phyloP scores from a whole-genome alignment of 1,284 basidiomycete genomes.

The Leccinum solheimii region DNA sequence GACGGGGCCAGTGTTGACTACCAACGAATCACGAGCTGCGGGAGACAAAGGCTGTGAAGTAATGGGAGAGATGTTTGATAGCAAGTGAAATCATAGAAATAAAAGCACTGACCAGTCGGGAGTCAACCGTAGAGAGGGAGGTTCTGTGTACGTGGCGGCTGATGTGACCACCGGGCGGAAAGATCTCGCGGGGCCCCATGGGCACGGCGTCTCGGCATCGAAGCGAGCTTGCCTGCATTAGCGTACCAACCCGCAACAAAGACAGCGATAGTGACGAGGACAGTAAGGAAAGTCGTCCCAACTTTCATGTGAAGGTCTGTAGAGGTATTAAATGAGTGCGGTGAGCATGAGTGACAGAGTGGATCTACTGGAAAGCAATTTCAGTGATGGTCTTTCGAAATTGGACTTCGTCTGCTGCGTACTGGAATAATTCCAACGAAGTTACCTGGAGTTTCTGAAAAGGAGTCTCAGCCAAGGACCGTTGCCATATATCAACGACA shows the following conservation, averaged over 20 bases:
- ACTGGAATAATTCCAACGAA: neutral
- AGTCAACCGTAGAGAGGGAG: neutral
- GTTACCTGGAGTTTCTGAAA: neutral
- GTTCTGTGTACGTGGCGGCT: neutral
- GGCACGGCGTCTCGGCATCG: slow-evolving; percentile 8
- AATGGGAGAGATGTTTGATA: neutral
- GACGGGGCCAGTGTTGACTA: neutral
- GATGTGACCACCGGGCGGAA: neutral
- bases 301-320: slow-evolving; percentile 33
- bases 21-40: neutral
- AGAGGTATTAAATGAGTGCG: neutral
- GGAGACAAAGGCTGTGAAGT: neutral
- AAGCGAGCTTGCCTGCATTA: neutral
- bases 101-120: neutral
- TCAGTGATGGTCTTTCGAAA: neutral
- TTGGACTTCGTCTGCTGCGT: neutral
- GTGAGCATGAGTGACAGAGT: neutral
- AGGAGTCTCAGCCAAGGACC: slow-evolving; percentile 4
- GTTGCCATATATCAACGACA: neutral
- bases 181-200: neutral
- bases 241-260: slow-evolving; percentile 12
- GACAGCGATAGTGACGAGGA: slow-evolving; percentile 3
- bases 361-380: neutral
- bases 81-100: neutral
- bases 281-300: slow-evolving; percentile 3